A percentile compares a stretch with the other conserved stretches of the same genome.
These are phyloP conservation scores for Clavispora fructus DNA, from an alignment of 805 yeast species.

Conservation along the genomic window DNA sequence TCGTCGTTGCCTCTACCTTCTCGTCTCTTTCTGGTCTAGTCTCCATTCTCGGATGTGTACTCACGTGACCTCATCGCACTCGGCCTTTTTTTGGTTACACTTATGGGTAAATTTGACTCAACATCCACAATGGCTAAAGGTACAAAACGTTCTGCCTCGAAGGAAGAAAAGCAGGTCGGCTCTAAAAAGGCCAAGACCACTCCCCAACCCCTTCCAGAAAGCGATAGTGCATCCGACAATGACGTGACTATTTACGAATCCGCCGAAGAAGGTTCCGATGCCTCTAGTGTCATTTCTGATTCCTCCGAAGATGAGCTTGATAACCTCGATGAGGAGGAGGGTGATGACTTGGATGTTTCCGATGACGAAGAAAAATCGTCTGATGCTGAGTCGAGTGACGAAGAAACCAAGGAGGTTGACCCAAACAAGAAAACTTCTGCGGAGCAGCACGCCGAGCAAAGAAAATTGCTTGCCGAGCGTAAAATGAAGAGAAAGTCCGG, in stretches of 20 bases:
- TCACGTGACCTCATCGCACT: conserved; percentile 18
- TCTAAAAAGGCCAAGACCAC: conserved; percentile 20
- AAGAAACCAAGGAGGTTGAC: conserved; percentile 17
- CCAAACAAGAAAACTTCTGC: conserved; percentile 49
- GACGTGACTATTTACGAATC: conserved; percentile 21
- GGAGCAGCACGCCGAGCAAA: conserved; percentile 80
- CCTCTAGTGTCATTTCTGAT: conserved; percentile 13
- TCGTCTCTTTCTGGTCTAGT: background rate
- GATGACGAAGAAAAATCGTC: conserved; percentile 20
- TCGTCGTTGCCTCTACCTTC: background rate
- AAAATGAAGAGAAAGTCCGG: conserved; percentile 88
- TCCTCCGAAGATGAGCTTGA: conserved; percentile 6
- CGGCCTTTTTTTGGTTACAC: conserved; percentile 1
- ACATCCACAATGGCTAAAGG: conserved; percentile 21
- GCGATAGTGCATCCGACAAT: conserved; percentile 15
- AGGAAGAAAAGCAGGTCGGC: conserved; percentile 9
- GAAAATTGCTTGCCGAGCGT: conserved; percentile 70
- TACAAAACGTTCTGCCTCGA: conserved; percentile 24
- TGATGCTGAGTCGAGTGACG: conserved; percentile 21
- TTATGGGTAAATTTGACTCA: conserved; percentile 1
- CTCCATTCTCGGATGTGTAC: background rate
- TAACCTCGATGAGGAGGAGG: conserved; percentile 8
- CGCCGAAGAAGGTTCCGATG: conserved; percentile 14
- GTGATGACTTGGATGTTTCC: conserved; percentile 14
- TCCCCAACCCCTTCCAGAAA: conserved; percentile 21